phyloP scores from a whole-genome alignment of 2,329 filamentous ascomycete genomes.

The Biscogniauxia sp. region DNA sequence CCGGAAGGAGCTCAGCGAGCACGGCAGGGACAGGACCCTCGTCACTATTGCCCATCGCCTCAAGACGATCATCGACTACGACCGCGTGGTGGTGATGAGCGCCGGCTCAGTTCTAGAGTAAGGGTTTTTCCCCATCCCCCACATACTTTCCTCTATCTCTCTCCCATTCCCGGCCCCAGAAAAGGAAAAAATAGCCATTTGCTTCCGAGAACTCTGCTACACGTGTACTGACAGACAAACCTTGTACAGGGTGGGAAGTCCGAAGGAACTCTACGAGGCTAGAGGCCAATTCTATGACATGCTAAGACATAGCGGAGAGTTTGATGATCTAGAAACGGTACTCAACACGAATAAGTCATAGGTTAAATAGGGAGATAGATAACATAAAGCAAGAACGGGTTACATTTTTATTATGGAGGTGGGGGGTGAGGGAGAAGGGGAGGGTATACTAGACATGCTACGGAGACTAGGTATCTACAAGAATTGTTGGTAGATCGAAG shows the following conservation, averaged over 20 bases:
- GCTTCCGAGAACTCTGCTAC: conserved; percentile 7
- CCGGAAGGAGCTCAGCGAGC: conserved; percentile 45
- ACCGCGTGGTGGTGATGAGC: conserved; percentile 56
- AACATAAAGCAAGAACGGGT: background rate
- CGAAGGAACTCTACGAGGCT: conserved; percentile 43
- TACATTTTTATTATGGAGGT: too few relatives aligned
- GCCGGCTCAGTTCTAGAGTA: conserved; percentile 53
- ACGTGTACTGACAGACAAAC: conserved; percentile 1
- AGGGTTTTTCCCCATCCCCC: conserved; percentile 15
- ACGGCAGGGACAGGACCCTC: conserved; percentile 47
- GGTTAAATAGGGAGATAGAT: conserved; percentile 1
- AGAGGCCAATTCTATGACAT: conserved; percentile 52
- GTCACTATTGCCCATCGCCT: conserved; percentile 59
- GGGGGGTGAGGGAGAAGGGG: too few relatives aligned
- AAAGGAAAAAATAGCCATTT: background rate
- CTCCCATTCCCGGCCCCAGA: background rate
- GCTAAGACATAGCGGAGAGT: conserved; percentile 54
- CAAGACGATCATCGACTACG: conserved; percentile 59
- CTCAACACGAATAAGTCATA: conserved; percentile 15
- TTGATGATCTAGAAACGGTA: conserved; percentile 42
- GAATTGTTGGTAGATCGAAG: too few relatives aligned
- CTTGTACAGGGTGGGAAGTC: conserved; percentile 41
- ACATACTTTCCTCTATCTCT: too few relatives aligned
- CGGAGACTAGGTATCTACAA: too few relatives aligned
- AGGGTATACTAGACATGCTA: too few relatives aligned